Evolutionary conservation across 768 basidiomycete genomes (phyloP), one percentile per base, ranked within the genome.

Genomic region (Rickenella mellea): DNA sequence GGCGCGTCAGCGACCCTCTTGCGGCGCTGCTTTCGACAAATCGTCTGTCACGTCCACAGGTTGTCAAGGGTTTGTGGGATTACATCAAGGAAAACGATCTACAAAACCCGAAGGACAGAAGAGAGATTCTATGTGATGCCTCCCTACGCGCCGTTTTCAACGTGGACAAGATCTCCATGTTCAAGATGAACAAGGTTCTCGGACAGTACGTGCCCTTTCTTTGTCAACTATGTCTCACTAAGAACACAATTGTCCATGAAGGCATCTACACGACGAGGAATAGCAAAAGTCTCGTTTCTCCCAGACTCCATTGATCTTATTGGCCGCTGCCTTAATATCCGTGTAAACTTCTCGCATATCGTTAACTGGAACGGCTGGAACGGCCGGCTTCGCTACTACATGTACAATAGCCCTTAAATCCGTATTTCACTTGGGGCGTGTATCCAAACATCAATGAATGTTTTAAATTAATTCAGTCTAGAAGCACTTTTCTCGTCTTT

Each of bases 121-220:
- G 78, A 42, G 88, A 87, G 58, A 96, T 97, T 47, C 49, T 90
- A 2, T 93, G 91, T 54, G 91, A 97, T 59, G 66, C 70, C 14
- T 66, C 60, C 14, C 56, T 96, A 51, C 73, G 71, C 53, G 76
- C 80, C 5, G 74, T 94, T 17, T 94, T 97, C 59, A 74, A 73
- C 43, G 72, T 75, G 10, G 84, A 89, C 49, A 52, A 55, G 46
- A 76, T 96, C 43, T 79, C 88, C 62, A 93, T 93, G 89, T 93
- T 94, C 66, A 78, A 70, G 50, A 94, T 94, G 91, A 94, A 93
- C 71, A 90, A 93, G 62, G 72, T 83, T 21, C 65, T 94, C 43
- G 83, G 84, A 56, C 68, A 80, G 83, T 90, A 42, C 45, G 75
- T 65, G 26, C 25, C 38, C 3, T 39, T 17, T 26, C 29, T 14